Base-by-base conservation (phyloP, 495 filamentous ascomycete species). In the Clohesyomyces aquaticus region DNA sequence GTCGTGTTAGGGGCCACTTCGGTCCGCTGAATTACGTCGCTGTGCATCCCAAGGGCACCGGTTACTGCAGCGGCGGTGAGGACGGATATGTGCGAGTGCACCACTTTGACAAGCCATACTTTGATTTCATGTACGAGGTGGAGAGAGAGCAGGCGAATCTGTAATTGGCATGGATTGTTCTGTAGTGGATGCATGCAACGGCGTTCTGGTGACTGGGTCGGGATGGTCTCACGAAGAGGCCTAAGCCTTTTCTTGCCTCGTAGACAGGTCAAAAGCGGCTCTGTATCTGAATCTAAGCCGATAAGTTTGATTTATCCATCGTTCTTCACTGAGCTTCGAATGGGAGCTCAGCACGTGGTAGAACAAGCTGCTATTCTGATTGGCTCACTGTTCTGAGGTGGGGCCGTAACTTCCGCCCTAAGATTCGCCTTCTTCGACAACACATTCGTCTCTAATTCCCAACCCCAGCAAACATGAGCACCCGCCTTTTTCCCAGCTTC, bases 31-130 rank as follows among this genome's bases (percentile, higher is more conserved):
- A 93, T 79, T 87, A 88, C 68, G 83, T 98, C 70, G 91, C 92
- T 32, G 90, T 91, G 55, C 89, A 96, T 79, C 93, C 93, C 28
- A 82, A 86, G 56, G 94, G 94, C 64, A 91, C 88, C 69, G 86
- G 92, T 61, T 99, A 99, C 74, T 91, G 90, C 72, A 91, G 86
- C 64, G 94, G 94, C 60, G 93, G 92, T 73, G 94, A 99, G 80
- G 94, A 99, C 79, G 94, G 94, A 69, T 99, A 99, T 79, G 94
- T 99, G 43, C 88, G 94, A 70, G 90, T 98, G 47, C 94, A 99
- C 78, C 91, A 96, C 75, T 99, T 99, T 78, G 94, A 99, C 78
- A 93, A 94, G 83, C 81, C 87, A 41, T 99, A 97, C 81, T 99
- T 94, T 77, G 94, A 98, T 74, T 99, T 99, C 79, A 86, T 87